A percentile compares a stretch with the other conserved stretches of the same genome.
phyloP scores from a whole-genome alignment of 179 eudicot species.

The Beta corolliflora region DNA sequence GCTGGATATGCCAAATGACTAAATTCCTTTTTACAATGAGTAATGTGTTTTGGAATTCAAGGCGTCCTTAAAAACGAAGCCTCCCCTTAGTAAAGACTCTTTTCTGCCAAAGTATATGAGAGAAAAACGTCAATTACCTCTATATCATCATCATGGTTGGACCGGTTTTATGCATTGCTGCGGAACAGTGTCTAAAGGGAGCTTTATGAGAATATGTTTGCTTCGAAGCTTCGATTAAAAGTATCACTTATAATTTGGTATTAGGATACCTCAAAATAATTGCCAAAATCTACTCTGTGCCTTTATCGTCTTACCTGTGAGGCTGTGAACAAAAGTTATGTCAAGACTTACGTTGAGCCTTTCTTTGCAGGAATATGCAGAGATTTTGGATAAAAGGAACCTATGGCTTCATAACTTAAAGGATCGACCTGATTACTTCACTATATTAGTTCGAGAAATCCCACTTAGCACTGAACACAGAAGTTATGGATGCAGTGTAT shows the following conservation, averaged over 20 bases:
- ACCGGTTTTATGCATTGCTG: neutral
- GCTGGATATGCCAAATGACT: neutral
- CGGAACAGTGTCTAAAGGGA: neutral
- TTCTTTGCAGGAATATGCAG: conserved; percentile 60
- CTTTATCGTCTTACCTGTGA: neutral
- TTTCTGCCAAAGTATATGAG: no score
- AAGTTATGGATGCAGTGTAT: conserved; percentile 61
- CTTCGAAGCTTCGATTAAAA: neutral
- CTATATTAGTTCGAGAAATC: conserved; percentile 83
- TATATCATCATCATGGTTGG: neutral
- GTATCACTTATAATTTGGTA: neutral
- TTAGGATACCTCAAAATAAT: neutral
- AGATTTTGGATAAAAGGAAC: conserved; percentile 56
- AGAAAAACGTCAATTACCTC: neutral
- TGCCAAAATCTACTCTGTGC: neutral
- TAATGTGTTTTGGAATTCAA: neutral
- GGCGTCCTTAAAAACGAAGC: neutral
- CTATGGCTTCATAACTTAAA: conserved; percentile 58
- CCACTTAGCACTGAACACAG: conserved; percentile 74
- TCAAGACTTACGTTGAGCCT: neutral
- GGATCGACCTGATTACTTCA: conserved; percentile 73
- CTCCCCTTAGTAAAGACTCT: neutral
- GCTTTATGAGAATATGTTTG: neutral
- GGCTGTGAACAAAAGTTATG: neutral
- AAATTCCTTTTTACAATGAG: neutral